Evolutionary conservation across 176 grass and related monocot species (phyloP).

Genomic region (Tuctoria greenei): DNA sequence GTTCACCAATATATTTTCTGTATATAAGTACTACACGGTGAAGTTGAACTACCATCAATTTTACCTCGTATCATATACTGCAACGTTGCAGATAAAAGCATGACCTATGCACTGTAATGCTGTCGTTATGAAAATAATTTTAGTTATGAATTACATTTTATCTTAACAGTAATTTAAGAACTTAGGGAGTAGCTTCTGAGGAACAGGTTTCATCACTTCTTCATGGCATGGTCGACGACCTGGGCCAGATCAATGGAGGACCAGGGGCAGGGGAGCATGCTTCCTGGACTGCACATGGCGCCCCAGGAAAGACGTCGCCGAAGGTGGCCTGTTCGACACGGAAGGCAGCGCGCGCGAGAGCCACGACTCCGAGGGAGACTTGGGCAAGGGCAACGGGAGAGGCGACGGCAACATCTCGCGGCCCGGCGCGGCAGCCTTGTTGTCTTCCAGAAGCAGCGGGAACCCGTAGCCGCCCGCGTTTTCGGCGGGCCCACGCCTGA

Average conservation of each 20-base stretch:
- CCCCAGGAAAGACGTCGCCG: constrained; percentile 61
- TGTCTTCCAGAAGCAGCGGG: constrained; percentile 36
- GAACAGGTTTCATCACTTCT: constrained; percentile 43
- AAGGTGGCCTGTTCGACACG: constrained; percentile 41
- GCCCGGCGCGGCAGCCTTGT: neutral
- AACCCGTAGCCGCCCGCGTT: neutral
- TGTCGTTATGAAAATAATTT: too few relatives aligned
- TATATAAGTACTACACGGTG: neutral
- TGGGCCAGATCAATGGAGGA: constrained; percentile 25
- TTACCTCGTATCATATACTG: too few relatives aligned
- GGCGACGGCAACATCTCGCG: constrained; percentile 27
- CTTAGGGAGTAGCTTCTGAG: neutral
- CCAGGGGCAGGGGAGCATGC: constrained; percentile 9
- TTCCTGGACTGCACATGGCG: constrained; percentile 70
- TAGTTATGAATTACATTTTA: too few relatives aligned
- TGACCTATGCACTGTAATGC: neutral
- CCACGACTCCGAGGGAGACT: constrained; percentile 85
- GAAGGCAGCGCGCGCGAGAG: constrained; percentile 79
- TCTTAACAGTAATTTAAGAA: too few relatives aligned
- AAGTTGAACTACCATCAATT: neutral
- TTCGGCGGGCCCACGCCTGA: neutral
- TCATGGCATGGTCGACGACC: constrained; percentile 30
- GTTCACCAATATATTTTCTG: neutral
- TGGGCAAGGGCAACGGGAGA: constrained; percentile 56
- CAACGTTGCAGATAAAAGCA: neutral